phyloP scores from a whole-genome alignment of 2,329 filamentous ascomycete genomes.

The Aspergillus floridensis region DNA sequence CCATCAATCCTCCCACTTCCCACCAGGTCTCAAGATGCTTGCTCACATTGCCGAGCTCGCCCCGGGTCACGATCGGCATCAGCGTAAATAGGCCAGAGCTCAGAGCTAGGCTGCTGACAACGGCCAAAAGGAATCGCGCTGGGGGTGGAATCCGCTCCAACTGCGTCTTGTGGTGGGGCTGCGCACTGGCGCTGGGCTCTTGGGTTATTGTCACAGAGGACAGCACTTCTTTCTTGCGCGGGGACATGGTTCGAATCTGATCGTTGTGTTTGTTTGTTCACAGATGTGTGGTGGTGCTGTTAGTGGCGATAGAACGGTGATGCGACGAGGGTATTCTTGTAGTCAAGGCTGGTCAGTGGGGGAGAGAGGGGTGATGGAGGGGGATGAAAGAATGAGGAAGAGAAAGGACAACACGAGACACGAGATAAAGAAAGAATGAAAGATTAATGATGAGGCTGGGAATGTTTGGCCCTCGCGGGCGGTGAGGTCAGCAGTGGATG shows the following conservation, averaged over 20 bases:
- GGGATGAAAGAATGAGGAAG: not conserved
- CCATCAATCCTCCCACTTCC: constrained; percentile 58
- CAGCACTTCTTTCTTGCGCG: constrained; percentile 24
- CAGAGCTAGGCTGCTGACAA: constrained; percentile 58
- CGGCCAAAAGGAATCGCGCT: constrained; percentile 46
- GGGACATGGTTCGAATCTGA: constrained; percentile 14
- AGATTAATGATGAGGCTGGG: constrained; percentile 4
- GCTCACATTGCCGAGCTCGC: constrained; percentile 66
- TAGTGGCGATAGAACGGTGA: not conserved
- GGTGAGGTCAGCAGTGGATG: constrained; percentile 31
- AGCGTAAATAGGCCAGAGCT: constrained; percentile 65
- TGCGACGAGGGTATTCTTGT: not conserved
- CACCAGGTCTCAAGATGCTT: constrained; percentile 61
- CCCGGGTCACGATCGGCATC: constrained; percentile 58
- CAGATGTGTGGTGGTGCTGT: not conserved
- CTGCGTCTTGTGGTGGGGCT: constrained; percentile 15
- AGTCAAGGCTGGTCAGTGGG: not conserved
- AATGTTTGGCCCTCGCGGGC: constrained; percentile 19
- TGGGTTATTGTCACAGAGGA: constrained; percentile 11
- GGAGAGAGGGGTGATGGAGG: not conserved
- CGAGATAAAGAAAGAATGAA: not conserved
- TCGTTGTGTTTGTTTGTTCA: not conserved
- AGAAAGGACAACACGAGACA: not conserved
- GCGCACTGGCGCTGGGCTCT: constrained; percentile 14
- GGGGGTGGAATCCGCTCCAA: constrained; percentile 30